These are phyloP conservation scores for Erysimum pusillum DNA, from an alignment of 441 rosid genomes.

Conservation along the genomic window DNA sequence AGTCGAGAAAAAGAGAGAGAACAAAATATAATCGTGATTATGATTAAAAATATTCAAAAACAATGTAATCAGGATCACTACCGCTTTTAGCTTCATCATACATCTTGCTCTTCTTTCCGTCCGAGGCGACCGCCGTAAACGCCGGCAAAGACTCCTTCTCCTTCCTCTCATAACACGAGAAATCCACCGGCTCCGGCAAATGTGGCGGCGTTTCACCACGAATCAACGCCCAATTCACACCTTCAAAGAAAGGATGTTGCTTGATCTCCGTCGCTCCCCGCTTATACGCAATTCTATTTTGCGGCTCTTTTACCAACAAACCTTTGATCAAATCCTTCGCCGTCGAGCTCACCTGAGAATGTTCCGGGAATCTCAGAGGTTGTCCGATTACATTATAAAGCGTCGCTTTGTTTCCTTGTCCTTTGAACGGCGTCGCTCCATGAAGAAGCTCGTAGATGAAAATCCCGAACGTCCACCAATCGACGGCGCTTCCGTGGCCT, in stretches of 20 bases:
- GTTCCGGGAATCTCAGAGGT: constrained; percentile 79
- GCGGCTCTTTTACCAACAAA: constrained; percentile 79
- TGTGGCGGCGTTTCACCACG: constrained; percentile 85
- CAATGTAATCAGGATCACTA: constrained; percentile 65
- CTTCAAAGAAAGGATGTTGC: constrained; percentile 88
- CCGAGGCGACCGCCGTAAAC: no score
- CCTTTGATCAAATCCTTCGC: constrained; percentile 85
- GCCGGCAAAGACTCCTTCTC: constrained; percentile 47
- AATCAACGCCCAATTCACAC: constrained; percentile 90
- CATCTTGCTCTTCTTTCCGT: constrained; percentile 38
- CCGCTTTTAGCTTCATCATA: constrained; percentile 19
- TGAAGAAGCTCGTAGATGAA: constrained; percentile 82
- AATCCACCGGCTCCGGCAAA: constrained; percentile 79
- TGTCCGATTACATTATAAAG: constrained; percentile 83
- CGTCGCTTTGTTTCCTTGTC: constrained; percentile 82
- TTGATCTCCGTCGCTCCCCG: constrained; percentile 92
- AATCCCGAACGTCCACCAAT: constrained; percentile 94
- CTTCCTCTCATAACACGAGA: constrained; percentile 62
- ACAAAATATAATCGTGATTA: no score
- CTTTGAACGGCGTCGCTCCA: constrained; percentile 88
- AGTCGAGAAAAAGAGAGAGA: not conserved
- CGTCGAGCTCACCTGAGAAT: constrained; percentile 67
- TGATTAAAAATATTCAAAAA: constrained; percentile 88
- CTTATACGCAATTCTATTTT: constrained; percentile 74
- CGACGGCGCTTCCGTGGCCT: constrained; percentile 95